phyloP scores from a whole-genome alignment of 2,329 filamentous ascomycete species.

The Scytalidium sp. region DNA sequence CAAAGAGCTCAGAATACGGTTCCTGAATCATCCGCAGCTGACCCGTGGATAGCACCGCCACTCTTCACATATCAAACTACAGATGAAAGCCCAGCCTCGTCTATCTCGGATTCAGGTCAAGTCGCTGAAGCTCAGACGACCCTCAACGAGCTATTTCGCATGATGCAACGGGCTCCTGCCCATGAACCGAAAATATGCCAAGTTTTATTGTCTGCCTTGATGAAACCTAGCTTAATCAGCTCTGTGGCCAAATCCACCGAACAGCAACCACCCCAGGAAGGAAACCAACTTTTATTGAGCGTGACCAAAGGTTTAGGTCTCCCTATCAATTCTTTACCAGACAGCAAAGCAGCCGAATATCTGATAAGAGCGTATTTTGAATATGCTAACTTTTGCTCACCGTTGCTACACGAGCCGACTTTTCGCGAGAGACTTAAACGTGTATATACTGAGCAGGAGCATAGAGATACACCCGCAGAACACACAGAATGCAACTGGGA shows the following conservation, averaged over 20 bases:
- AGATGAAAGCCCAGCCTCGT: too few relatives aligned
- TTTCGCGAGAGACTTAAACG: background rate
- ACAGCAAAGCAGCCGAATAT: conserved; percentile 1
- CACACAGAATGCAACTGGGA: too few relatives aligned
- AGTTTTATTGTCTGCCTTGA: background rate
- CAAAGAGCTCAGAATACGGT: background rate
- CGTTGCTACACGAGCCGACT: background rate
- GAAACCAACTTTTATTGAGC: background rate
- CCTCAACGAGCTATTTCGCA: background rate
- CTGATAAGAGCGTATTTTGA: conserved; percentile 1
- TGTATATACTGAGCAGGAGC: conserved; percentile 2
- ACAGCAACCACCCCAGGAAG: background rate
- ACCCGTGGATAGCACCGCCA: background rate
- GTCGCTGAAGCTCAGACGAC: background rate
- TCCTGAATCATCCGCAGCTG: background rate
- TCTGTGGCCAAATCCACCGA: background rate
- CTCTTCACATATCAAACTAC: too few relatives aligned
- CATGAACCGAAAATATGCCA: background rate
- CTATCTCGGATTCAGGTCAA: too few relatives aligned
- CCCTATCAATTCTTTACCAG: background rate
- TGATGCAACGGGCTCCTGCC: background rate
- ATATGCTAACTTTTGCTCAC: background rate
- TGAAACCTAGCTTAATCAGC: background rate
- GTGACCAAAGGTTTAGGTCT: background rate
- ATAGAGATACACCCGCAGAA: too few relatives aligned